These are phyloP conservation scores for Saccharomycopsis javanensis DNA, from an alignment of 805 yeast genomes.

Conservation along the genomic window DNA sequence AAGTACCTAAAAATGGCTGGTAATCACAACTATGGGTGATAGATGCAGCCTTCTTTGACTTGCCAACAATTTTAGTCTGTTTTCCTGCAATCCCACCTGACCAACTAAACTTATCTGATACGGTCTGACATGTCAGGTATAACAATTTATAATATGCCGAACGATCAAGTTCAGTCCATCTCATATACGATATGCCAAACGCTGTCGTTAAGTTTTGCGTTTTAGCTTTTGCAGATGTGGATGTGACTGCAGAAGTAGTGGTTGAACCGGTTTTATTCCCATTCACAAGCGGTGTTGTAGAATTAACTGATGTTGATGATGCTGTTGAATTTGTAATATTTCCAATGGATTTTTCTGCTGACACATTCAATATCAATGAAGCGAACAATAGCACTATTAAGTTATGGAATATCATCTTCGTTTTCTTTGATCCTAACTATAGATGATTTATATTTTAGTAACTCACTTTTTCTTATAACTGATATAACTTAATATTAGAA, in stretches of 20 bases:
- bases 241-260: background rate
- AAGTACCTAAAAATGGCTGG: slow-evolving; percentile 7
- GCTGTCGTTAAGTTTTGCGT: background rate
- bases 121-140: background rate
- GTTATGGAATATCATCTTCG: background rate
- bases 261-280: background rate
- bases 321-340: background rate
- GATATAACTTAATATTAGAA: too few relatives aligned
- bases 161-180: background rate
- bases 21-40: slow-evolving; percentile 1
- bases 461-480: too few relatives aligned
- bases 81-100: background rate
- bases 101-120: background rate
- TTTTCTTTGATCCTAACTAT: background rate
- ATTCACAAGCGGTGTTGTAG: background rate
- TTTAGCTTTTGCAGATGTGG: background rate
- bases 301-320: background rate
- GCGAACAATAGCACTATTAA: background rate
- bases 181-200: background rate
- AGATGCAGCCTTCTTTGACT: background rate
- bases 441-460: background rate
- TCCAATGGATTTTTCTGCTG: background rate
- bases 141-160: background rate
- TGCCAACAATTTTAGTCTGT: background rate
- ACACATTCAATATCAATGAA: background rate